These are phyloP conservation scores for Cenchrus fungigraminus DNA, from an alignment of 176 grass and related monocot species.

Conservation along the genomic window DNA sequence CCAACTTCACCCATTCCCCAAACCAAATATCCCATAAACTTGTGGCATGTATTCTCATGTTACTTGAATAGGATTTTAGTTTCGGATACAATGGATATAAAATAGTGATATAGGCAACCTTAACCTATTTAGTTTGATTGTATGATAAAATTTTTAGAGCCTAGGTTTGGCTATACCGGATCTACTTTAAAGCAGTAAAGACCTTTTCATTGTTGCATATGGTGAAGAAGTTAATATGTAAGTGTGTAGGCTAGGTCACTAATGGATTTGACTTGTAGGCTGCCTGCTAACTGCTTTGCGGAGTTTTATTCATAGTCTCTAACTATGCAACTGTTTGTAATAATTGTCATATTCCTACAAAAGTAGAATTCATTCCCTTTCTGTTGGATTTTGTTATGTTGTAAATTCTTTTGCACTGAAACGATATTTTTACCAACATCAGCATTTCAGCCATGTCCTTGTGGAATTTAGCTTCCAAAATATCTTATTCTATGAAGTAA, in stretches of 20 bases:
- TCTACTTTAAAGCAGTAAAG: background rate
- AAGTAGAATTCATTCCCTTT: background rate
- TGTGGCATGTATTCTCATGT: background rate
- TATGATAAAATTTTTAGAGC: background rate
- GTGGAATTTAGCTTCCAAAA: no score
- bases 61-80: background rate
- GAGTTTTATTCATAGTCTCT: background rate
- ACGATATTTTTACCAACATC: background rate
- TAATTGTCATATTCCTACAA: background rate
- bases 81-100: background rate
- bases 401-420: background rate
- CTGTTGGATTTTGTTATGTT: background rate
- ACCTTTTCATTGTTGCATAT: conserved; percentile 6
- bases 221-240: conserved; percentile 11
- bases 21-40: background rate
- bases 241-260: background rate
- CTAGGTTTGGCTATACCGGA: background rate
- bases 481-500: no score
- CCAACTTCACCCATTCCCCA: background rate
- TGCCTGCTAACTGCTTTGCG: background rate
- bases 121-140: background rate
- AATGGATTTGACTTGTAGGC: background rate
- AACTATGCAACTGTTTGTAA: background rate
- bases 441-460: no score
- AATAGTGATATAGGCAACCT: background rate